Base-by-base conservation (phyloP, 1,284 basidiomycete genomes). In the Puccinia triticina region DNA sequence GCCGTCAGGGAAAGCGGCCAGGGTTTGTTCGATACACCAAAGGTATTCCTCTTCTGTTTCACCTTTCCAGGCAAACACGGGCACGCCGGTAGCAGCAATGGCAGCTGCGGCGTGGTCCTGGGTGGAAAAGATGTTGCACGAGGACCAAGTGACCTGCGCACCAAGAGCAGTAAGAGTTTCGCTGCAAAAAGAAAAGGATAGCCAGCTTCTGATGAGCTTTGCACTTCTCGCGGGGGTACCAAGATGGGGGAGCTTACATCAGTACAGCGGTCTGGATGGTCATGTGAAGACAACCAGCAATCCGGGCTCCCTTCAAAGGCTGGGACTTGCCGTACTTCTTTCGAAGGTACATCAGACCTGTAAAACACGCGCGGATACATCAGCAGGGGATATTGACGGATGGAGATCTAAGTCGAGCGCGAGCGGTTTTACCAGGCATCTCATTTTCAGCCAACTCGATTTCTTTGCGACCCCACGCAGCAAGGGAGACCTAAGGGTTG, bases 121-220 rank as follows among this genome's bases (percentile, higher is more conserved):
- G 82, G 96, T 99, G 82, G 97, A 99, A 90, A 97, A 99, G 88
- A 99, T 99, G 91, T 99, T 99, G 90, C 96, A 98, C 86, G 96
- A 99, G 69, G 97, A 99, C 97, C 96, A 99, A 85, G 96, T 92
- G 84, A 99, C 96, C 89, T 98, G 93, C 84, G 97, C 96, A 88
- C 96, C 96, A 86, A 99, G 92, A 85, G 92, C 92, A 85, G 92
- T 93, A 85, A 99, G 91, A 84, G 95, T 98, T 90, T 98, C 95
- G 87, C 98, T 97, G 88, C 96, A 92, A 86, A 96, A 94, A 77
- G 95, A 94, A 84, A 96, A 94, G 77, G 95, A 94, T 84, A 84
- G 84, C 83, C n/a, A 23, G 29, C 8, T 7, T 57, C 11, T 14
- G 48, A 53, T 66, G 18, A 78, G 40, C 12, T 50, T 43, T 37